These are phyloP conservation scores for Geotrichum cucujoidarum DNA, from an alignment of 1,139 yeast species.

Conservation along the genomic window DNA sequence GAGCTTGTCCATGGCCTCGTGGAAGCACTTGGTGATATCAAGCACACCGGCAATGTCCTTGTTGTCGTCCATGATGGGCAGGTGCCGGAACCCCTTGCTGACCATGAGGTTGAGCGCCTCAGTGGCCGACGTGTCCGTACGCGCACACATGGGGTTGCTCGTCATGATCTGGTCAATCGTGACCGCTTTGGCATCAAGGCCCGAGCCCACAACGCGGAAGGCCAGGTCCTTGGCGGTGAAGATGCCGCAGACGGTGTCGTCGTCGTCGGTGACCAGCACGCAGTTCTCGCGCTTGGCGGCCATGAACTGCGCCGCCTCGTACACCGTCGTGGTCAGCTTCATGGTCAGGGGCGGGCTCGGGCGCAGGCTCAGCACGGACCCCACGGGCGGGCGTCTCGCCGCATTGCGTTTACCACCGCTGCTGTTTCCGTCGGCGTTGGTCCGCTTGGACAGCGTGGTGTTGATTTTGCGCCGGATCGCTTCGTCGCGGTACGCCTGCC, in stretches of 20 bases:
- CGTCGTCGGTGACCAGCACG: conserved; percentile 50
- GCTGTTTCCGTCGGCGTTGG: conserved; percentile 38
- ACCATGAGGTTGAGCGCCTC: conserved; percentile 86
- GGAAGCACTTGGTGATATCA: conserved; percentile 84
- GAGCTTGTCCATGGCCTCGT: conserved; percentile 84
- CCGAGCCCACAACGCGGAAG: conserved; percentile 66
- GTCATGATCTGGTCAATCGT: conserved; percentile 84
- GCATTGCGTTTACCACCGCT: conserved; percentile 38
- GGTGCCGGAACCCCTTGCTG: conserved; percentile 71
- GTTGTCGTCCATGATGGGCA: conserved; percentile 73
- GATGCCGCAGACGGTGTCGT: conserved; percentile 59
- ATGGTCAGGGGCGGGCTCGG: conserved; percentile 77
- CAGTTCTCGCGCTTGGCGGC: conserved; percentile 80
- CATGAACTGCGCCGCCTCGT: conserved; percentile 83
- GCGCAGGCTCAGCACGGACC: conserved; percentile 67
- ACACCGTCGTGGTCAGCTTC: conserved; percentile 57
- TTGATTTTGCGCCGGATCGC: conserved; percentile 75
- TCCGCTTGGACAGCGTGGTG: conserved; percentile 63
- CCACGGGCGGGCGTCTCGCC: conserved; percentile 50
- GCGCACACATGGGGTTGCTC: conserved; percentile 72
- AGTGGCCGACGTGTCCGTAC: conserved; percentile 64
- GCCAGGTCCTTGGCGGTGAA: conserved; percentile 80
- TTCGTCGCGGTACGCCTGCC: conserved; percentile 73
- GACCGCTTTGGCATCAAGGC: conserved; percentile 56
- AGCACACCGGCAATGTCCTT: conserved; percentile 73